Evolutionary conservation across 1,284 basidiomycete species (phyloP).

Genomic region (Cerioporus squamosus): DNA sequence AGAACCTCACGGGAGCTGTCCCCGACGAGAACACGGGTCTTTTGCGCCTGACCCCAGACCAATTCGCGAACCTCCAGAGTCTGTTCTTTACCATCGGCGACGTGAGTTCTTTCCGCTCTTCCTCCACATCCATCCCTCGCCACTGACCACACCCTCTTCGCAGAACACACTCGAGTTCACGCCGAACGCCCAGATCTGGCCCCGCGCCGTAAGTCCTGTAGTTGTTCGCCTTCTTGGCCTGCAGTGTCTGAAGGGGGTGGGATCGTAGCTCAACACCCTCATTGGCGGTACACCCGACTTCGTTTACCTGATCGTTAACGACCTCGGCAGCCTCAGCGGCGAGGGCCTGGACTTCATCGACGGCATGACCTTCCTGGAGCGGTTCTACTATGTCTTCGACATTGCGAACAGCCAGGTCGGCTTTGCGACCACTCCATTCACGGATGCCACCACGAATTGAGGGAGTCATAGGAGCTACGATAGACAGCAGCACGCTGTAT

Average conservation of each 20-base stretch:
- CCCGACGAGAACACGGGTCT: too few relatives aligned
- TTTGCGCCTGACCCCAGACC: too few relatives aligned
- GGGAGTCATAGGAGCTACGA: too few relatives aligned
- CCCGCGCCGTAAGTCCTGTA: slow-evolving; percentile 38
- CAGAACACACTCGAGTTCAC: slow-evolving; percentile 45
- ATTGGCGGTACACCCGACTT: slow-evolving; percentile 31
- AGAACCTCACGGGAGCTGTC: too few relatives aligned
- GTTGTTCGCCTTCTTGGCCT: background rate
- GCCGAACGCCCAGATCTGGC: slow-evolving; percentile 61
- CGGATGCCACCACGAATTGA: slow-evolving; percentile 43
- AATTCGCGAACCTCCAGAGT: too few relatives aligned
- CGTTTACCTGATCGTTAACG: slow-evolving; percentile 33
- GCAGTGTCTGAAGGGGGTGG: background rate
- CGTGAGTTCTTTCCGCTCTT: too few relatives aligned
- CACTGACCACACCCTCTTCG: too few relatives aligned
- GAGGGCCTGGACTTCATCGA: slow-evolving; percentile 38
- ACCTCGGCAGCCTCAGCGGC: slow-evolving; percentile 28
- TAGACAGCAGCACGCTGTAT: too few relatives aligned
- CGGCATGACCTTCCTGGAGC: slow-evolving; percentile 46
- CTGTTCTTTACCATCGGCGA: too few relatives aligned
- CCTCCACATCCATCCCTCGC: too few relatives aligned
- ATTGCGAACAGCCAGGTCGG: slow-evolving; percentile 51
- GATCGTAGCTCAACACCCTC: slow-evolving; percentile 30
- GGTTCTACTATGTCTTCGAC: slow-evolving; percentile 72
- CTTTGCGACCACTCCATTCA: slow-evolving; percentile 47